These are phyloP conservation scores for Chiua virens DNA, from an alignment of 768 basidiomycete species.

Conservation along the genomic window DNA sequence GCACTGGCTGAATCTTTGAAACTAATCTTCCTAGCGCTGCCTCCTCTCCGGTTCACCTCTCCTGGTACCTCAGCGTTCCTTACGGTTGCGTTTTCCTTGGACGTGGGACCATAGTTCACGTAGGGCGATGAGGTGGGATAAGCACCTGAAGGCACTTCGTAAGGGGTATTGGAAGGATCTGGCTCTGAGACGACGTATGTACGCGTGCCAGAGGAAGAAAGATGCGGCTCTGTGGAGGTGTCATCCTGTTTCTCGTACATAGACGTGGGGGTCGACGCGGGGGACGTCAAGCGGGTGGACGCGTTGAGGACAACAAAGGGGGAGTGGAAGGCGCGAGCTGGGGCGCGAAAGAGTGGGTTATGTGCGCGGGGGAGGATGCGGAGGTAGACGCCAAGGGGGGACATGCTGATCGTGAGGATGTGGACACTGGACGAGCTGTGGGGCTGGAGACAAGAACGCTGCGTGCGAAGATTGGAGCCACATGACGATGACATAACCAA, in stretches of 20 bases:
- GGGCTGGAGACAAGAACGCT: background rate
- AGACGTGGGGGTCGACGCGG: constrained; percentile 29
- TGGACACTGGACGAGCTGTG: background rate
- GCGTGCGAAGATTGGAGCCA: constrained; percentile 27
- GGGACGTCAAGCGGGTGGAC: constrained; percentile 33
- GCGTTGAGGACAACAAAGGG: constrained; percentile 56
- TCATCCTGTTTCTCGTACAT: constrained; percentile 67
- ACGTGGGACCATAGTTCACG: constrained; percentile 41
- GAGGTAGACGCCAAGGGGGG: background rate
- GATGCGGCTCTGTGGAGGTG: constrained; percentile 46
- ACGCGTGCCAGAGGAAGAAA: constrained; percentile 46
- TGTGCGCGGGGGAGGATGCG: constrained; percentile 6
- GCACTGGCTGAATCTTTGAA: constrained; percentile 45
- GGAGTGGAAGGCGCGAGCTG: constrained; percentile 59
- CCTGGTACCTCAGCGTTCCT: constrained; percentile 44
- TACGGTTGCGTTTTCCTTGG: constrained; percentile 49
- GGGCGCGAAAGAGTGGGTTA: background rate
- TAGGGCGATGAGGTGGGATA: constrained; percentile 53
- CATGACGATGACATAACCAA: constrained; percentile 28
- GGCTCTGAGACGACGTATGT: constrained; percentile 77
- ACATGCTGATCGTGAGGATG: constrained; percentile 24
- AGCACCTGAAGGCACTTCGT: constrained; percentile 72
- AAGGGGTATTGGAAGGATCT: constrained; percentile 58
- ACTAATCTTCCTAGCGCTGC: constrained; percentile 42
- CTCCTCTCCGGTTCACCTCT: constrained; percentile 43